A percentile compares a stretch with the other conserved stretches of the same genome.
phyloP scores from a whole-genome alignment of 257 asterid species.

The Primulina tabacum region DNA sequence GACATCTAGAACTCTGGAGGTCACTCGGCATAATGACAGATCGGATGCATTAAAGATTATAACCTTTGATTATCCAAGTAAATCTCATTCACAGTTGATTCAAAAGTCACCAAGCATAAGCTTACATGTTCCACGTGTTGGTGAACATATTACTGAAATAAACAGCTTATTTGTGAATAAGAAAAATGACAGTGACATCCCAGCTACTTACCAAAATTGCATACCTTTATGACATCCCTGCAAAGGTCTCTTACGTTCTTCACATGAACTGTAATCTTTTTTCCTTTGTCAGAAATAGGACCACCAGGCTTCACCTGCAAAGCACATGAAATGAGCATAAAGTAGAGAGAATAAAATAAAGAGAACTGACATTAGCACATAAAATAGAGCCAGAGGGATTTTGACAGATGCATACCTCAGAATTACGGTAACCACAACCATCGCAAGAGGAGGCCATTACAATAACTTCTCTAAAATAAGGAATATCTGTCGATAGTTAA shows the following conservation, averaged over 20 bases:
- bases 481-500: conserved; percentile 74
- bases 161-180: not conserved
- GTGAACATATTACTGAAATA: conserved; percentile 2
- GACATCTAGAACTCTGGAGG: not conserved
- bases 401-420: conserved; percentile 58
- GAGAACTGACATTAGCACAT: not conserved
- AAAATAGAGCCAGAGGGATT: conserved; percentile 1
- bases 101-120: not conserved
- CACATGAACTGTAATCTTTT: conserved; percentile 62
- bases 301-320: conserved; percentile 92
- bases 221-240: conserved; percentile 94
- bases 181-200: not conserved
- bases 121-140: not conserved
- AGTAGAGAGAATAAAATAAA: not conserved
- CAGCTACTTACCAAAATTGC: conserved; percentile 4
- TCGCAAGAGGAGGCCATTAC: conserved; percentile 96
- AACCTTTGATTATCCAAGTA: not conserved
- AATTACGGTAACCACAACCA: conserved; percentile 84
- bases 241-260: conserved; percentile 70
- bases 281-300: conserved; percentile 76
- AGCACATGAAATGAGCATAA: conserved; percentile 20
- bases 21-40: not conserved
- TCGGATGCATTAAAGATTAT: not conserved
- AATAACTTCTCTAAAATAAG: conserved; percentile 87
- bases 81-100: not conserved